Conservation (phyloP, 2,329 filamentous ascomycete genomes). For the Pyricularia grisea region DNA sequence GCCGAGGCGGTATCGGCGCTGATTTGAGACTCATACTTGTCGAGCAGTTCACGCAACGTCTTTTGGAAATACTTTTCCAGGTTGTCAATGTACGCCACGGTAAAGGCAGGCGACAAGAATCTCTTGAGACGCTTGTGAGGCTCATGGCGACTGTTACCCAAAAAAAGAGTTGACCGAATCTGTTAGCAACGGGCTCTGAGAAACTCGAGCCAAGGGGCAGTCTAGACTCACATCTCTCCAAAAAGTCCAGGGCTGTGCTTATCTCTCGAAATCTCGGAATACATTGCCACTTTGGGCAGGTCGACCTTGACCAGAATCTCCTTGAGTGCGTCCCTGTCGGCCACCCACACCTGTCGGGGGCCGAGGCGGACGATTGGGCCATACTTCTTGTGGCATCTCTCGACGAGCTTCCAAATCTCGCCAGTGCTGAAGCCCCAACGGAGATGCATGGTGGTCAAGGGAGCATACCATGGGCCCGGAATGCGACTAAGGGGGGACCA, state of each 20-base stretch:
- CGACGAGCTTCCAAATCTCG: conserved; percentile 1
- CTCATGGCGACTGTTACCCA: conserved; percentile 10
- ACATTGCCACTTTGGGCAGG: conserved; percentile 4
- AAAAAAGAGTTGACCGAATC: neutral
- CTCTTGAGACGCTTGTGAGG: conserved; percentile 16
- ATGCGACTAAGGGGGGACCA: no score
- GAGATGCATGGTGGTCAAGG: neutral
- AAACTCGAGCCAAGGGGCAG: neutral
- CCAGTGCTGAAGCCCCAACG: conserved; percentile 1
- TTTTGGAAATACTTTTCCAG: conserved; percentile 13
- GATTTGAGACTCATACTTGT: conserved; percentile 9
- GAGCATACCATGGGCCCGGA: no score
- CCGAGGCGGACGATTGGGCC: conserved; percentile 1
- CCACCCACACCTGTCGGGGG: neutral
- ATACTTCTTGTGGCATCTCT: neutral
- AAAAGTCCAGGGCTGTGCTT: conserved; percentile 4
- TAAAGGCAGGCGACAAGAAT: conserved; percentile 17
- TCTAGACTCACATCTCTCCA: neutral
- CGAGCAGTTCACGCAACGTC: conserved; percentile 10
- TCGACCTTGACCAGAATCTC: neutral
- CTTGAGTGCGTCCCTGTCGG: conserved; percentile 4
- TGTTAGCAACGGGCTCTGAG: no score
- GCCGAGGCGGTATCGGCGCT: conserved; percentile 1
- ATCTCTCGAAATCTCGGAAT: conserved; percentile 4
- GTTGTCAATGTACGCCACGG: conserved; percentile 16